phyloP scores from a whole-genome alignment of 2,329 filamentous ascomycete species.

The Penicillium sp. region DNA sequence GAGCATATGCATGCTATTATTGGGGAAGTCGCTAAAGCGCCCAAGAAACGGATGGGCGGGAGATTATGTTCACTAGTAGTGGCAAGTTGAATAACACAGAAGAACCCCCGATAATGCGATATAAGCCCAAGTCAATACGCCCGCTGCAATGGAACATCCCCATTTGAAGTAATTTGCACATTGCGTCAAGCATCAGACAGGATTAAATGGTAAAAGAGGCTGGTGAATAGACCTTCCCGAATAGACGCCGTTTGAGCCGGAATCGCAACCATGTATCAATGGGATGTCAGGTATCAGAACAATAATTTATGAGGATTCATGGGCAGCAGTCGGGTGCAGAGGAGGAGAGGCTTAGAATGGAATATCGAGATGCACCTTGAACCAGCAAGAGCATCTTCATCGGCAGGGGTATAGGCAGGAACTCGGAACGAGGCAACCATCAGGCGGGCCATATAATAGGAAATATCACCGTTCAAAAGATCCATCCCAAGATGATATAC shows the following conservation, averaged over 20 bases:
- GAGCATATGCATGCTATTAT: neutral
- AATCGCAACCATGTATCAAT: neutral
- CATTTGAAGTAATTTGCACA: neutral
- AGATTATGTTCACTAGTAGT: conserved; percentile 17
- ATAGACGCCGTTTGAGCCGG: neutral
- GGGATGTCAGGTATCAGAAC: neutral
- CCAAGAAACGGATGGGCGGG: neutral
- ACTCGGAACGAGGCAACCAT: neutral
- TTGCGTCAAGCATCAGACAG: conserved; percentile 10
- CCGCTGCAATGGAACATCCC: neutral
- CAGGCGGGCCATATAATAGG: neutral
- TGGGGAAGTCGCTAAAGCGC: neutral
- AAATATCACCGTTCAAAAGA: conserved; percentile 46
- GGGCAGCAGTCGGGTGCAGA: neutral
- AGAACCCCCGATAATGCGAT: neutral
- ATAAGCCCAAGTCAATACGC: neutral
- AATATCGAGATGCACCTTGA: conserved; percentile 10
- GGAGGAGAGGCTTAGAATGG: neutral
- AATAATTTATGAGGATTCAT: neutral
- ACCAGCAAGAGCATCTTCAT: conserved; percentile 18
- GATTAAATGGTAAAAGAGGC: neutral
- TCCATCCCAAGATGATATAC: conserved; percentile 68
- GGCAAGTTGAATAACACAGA: conserved; percentile 9
- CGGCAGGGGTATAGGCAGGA: neutral
- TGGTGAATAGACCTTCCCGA: neutral